Percentiles rank a stretch among this genome's conserved stretches.
phyloP scores from a whole-genome alignment of 495 filamentous ascomycete species.

The Neurospora sp. region DNA sequence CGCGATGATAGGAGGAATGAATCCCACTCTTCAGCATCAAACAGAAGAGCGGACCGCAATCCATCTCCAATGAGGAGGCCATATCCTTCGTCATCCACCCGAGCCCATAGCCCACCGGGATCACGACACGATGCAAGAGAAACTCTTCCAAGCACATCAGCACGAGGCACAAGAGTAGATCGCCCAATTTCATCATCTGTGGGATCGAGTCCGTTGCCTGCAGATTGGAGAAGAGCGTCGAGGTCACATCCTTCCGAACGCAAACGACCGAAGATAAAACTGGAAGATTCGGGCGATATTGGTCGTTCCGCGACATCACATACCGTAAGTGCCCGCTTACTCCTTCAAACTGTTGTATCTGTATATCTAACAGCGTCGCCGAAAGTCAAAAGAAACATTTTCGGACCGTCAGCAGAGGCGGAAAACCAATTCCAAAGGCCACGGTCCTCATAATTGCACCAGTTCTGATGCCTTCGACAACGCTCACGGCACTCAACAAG shows the following conservation, averaged over 20 bases:
- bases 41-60: not conserved
- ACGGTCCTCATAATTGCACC: too few species aligned
- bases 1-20: too few species aligned
- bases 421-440: too few species aligned
- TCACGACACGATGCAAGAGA: not conserved
- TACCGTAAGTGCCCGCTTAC: not conserved
- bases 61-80: not conserved
- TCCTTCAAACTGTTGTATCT: not conserved
- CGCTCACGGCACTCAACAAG: too few species aligned
- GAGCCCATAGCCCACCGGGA: not conserved
- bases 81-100: not conserved
- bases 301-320: not conserved
- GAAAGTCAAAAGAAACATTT: too few species aligned
- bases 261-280: not conserved
- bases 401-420: too few species aligned
- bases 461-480: too few species aligned
- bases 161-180: not conserved
- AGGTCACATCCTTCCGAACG: not conserved
- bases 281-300: not conserved
- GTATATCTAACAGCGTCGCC: not conserved
- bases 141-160: not conserved
- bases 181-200: not conserved
- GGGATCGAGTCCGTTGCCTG: not conserved
- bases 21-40: too few species aligned
- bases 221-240: not conserved